These are phyloP conservation scores for Eutypella sp. DNA, from an alignment of 2,329 filamentous ascomycete species.

Conservation along the genomic window DNA sequence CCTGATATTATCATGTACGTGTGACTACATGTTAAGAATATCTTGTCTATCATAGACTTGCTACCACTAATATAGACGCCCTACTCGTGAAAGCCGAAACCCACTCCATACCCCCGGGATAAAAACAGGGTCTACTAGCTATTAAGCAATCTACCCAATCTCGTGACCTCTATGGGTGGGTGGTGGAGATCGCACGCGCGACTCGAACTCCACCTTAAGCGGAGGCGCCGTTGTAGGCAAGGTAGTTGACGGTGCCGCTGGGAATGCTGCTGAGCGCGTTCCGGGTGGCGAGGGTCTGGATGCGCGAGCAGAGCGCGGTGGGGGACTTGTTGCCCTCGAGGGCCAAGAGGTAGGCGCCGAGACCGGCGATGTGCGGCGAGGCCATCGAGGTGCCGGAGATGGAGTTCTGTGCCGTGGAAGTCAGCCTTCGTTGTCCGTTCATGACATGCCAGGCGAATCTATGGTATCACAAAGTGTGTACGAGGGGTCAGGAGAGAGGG, in stretches of 20 bases:
- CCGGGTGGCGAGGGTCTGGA: slow-evolving; percentile 36
- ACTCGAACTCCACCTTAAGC: slow-evolving; percentile 2
- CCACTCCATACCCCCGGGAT: too few species aligned
- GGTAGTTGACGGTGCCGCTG: slow-evolving; percentile 29
- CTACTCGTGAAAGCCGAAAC: too few species aligned
- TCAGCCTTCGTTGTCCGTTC: slow-evolving; percentile 12
- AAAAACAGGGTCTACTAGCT: too few species aligned
- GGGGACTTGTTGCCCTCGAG: slow-evolving; percentile 38
- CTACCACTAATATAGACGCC: too few species aligned
- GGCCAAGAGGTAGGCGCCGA: slow-evolving; percentile 53
- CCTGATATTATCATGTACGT: not conserved
- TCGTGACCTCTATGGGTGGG: too few species aligned
- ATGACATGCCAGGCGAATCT: not conserved
- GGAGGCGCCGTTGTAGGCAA: slow-evolving; percentile 29
- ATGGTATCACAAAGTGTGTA: not conserved
- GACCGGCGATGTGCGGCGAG: slow-evolving; percentile 53
- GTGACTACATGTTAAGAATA: not conserved
- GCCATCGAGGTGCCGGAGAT: slow-evolving; percentile 61
- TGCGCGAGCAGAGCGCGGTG: slow-evolving; percentile 35
- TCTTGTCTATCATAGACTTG: too few species aligned
- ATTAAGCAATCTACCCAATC: not conserved
- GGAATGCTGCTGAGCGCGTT: slow-evolving; percentile 31
- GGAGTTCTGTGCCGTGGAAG: slow-evolving; percentile 31
- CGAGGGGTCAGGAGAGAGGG: not conserved
- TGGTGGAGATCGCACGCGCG: too few species aligned